Evolutionary conservation across 1,139 yeast genomes (phyloP).

Genomic region (Geotrichum restrictum): DNA sequence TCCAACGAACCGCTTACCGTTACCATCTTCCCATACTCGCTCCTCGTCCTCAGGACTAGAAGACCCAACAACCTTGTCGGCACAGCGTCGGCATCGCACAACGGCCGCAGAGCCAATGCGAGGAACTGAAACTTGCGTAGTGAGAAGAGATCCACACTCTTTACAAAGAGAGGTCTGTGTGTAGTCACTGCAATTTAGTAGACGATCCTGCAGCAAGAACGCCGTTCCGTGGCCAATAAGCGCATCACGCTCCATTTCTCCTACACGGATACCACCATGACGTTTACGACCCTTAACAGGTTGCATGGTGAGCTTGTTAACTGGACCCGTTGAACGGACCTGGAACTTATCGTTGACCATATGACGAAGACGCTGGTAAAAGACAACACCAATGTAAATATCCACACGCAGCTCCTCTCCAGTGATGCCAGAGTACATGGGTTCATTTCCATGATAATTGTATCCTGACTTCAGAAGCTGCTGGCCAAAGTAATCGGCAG

Average conservation of each 20-base stretch:
- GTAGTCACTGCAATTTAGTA: slow-evolving; percentile 93
- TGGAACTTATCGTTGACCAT: slow-evolving; percentile 99
- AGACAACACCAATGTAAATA: slow-evolving; percentile 93
- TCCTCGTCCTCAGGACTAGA: slow-evolving; percentile 56
- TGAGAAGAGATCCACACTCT: slow-evolving; percentile 85
- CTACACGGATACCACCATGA: slow-evolving; percentile 98
- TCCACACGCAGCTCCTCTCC: slow-evolving; percentile 97
- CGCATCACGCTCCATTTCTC: slow-evolving; percentile 99
- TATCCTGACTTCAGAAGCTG: slow-evolving; percentile 85
- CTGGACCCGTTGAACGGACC: slow-evolving; percentile 98
- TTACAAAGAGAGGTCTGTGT: slow-evolving; percentile 88
- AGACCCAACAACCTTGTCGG: slow-evolving; percentile 51
- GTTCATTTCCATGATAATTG: slow-evolving; percentile 97
- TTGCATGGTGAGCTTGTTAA: slow-evolving; percentile 94
- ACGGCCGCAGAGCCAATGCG: slow-evolving; percentile 77
- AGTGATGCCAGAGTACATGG: slow-evolving; percentile 97
- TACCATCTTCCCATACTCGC: slow-evolving; percentile 97
- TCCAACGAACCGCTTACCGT: slow-evolving; percentile 84
- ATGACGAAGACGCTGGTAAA: slow-evolving; percentile 96
- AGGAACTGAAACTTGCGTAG: slow-evolving; percentile 88
- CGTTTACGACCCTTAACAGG: slow-evolving; percentile 99
- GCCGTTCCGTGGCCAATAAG: slow-evolving; percentile 99
- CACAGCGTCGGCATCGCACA: slow-evolving; percentile 88
- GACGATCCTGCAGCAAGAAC: slow-evolving; percentile 87
- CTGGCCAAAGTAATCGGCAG: slow-evolving; percentile 96